phyloP scores from a whole-genome alignment of 2,329 filamentous ascomycete genomes.

The Gnomoniopsis sp. region DNA sequence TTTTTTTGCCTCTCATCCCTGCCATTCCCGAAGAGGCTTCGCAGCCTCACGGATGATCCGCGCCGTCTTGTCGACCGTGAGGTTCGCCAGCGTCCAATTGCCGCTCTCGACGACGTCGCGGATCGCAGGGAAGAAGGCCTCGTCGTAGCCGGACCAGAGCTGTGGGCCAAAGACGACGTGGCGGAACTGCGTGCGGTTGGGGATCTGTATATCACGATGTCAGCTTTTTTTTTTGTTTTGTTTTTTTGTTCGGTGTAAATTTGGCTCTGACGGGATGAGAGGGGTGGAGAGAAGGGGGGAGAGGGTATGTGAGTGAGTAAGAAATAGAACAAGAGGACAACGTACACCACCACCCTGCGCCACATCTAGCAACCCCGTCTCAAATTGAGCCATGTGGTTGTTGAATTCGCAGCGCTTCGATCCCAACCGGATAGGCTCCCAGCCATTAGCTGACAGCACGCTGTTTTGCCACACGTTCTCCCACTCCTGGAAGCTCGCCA shows the following conservation, averaged over 20 bases:
- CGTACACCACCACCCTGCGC: conserved; percentile 70
- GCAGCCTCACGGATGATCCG: conserved; percentile 62
- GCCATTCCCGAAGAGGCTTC: conserved; percentile 9
- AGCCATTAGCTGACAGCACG: conserved; percentile 68
- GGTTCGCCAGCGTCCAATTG: conserved; percentile 67
- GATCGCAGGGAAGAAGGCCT: conserved; percentile 76
- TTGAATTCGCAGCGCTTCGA: conserved; percentile 74
- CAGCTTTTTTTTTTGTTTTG: neutral
- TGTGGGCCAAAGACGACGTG: conserved; percentile 87
- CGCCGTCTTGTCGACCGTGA: conserved; percentile 69
- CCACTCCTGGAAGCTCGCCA: conserved; percentile 69
- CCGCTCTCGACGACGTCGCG: conserved; percentile 71
- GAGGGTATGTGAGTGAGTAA: neutral
- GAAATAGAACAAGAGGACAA: conserved; percentile 25
- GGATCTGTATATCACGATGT: conserved; percentile 51
- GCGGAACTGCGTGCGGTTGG: conserved; percentile 88
- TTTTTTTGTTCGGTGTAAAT: no score
- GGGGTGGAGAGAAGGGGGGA: neutral
- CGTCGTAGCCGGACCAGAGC: conserved; percentile 67
- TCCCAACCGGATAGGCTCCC: conserved; percentile 68
- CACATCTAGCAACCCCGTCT: conserved; percentile 77
- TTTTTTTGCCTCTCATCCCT: neutral
- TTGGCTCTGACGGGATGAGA: neutral
- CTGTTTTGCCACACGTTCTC: conserved; percentile 72
- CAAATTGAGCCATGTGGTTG: conserved; percentile 73